Percentiles rank a stretch among this genome's conserved stretches.
These are phyloP conservation scores for Papilionanthe hybrid DNA, from an alignment of 116 monocot genomes.

Conservation along the genomic window DNA sequence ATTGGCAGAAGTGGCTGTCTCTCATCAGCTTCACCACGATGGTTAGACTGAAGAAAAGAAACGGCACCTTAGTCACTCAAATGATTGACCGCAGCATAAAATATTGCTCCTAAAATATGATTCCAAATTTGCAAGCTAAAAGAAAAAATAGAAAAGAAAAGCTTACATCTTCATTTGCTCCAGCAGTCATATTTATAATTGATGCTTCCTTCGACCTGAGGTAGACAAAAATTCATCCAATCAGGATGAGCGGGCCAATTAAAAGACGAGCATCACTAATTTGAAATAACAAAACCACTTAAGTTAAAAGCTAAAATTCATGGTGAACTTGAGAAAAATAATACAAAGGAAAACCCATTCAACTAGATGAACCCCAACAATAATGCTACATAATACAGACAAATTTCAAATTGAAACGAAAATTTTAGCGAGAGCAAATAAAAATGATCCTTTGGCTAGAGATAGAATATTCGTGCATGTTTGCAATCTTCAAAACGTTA, in stretches of 20 bases:
- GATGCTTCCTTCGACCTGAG: slow-evolving; percentile 61
- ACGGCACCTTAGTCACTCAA: background rate
- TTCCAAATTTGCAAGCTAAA: background rate
- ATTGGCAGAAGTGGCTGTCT: slow-evolving; percentile 64
- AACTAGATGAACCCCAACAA: background rate
- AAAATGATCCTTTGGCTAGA: background rate
- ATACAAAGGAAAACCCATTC: background rate
- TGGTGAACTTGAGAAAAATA: background rate
- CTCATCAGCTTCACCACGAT: slow-evolving; percentile 44
- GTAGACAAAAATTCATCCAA: background rate
- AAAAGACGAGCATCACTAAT: background rate
- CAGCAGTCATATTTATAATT: slow-evolving; percentile 63
- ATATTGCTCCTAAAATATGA: background rate
- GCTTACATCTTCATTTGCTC: slow-evolving; percentile 73
- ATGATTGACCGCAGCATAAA: background rate
- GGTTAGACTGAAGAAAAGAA: slow-evolving; percentile 42
- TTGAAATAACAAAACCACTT: background rate
- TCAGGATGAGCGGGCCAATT: background rate
- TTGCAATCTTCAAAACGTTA: background rate
- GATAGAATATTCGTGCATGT: background rate
- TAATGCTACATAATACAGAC: background rate
- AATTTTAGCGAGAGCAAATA: background rate
- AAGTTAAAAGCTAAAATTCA: background rate
- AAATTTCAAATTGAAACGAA: background rate
- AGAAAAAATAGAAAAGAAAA: background rate